phyloP scores from a whole-genome alignment of 208 protist genomes.

The Leptomonas seymouri region DNA sequence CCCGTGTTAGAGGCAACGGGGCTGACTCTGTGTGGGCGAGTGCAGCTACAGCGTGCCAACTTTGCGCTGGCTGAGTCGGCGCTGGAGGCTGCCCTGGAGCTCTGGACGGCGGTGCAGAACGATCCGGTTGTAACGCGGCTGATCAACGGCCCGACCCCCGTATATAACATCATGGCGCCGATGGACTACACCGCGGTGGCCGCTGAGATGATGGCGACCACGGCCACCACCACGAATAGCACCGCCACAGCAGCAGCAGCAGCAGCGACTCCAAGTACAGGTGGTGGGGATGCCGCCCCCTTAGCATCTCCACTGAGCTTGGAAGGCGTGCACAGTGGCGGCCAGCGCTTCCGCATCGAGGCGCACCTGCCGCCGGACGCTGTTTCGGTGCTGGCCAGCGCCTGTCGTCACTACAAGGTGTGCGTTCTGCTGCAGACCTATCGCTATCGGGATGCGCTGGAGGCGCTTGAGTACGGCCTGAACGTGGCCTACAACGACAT shows the following conservation, averaged over 20 bases:
- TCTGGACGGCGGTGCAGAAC: conserved; percentile 37
- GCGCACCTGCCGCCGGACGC: conserved; percentile 51
- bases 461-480: conserved; percentile 76
- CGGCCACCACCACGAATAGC: conserved; percentile 1
- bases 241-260: not conserved
- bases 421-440: conserved; percentile 75
- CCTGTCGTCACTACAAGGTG: conserved; percentile 69
- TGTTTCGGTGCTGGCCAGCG: conserved; percentile 47
- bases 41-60: conserved; percentile 81
- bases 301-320: not conserved
- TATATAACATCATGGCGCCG: conserved; percentile 8
- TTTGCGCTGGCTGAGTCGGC: conserved; percentile 76
- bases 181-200: conserved; percentile 18
- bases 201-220: conserved; percentile 7
- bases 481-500: conserved; percentile 74
- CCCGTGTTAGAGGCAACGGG: conserved; percentile 69
- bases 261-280: not conserved
- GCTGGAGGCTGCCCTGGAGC: conserved; percentile 49
- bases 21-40: conserved; percentile 66
- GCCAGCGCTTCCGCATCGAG: conserved; percentile 20
- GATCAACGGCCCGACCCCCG: not conserved
- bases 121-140: conserved; percentile 33
- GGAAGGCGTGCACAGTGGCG: conserved; percentile 13
- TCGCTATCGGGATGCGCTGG: conserved; percentile 89
- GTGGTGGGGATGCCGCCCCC: not conserved